Evolutionary conservation across 805 yeast genomes (phyloP), one percentile per base, ranked within the genome.

Genomic region (Ogataea glucozyma): DNA sequence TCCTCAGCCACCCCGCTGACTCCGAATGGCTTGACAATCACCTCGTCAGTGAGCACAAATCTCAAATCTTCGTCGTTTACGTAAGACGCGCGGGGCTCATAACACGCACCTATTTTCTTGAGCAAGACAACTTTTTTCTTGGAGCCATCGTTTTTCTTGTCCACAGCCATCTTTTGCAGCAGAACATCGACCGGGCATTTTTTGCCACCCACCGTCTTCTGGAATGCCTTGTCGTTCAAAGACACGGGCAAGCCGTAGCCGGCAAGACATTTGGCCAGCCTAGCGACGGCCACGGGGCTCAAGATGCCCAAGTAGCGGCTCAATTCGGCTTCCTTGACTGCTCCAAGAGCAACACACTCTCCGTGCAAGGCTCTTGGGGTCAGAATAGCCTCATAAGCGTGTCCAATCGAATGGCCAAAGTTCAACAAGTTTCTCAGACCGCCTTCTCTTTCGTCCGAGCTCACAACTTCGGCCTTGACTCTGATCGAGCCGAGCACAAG

Each of bases 341-440:
- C 85, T 51, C 99, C 99, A 47, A 93, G 77, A n/a, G 98, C 76
- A n/a, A 93, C 99, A 75, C 99, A 93, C 67, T 93, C 99, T 47
- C 99, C 99, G 60, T 93, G 99, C 33, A 93, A 75, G 18, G 96
- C 93, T 64, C 90, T 88, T 7, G 99, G 99, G 4, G 98, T 90
- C 49, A 93, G 73, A 26, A 93, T 81, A n/a, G 99, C 98, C 70
- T 93, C 99, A 52, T 85, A 89, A 16, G 99, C 99, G 64, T 93
- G 99, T 33, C 99, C 99, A 56, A 93, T 90, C 21, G 97, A 79
- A 65, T 93, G 99, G 26, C 99, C 99, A 61, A 91, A 93, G 67
- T 93, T 93, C 47, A 93, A 74, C 51, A 93, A 69, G 65, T 93
- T 93, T 67, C 99, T 78, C 52, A 93, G 75, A 3, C 96, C 93